Base-by-base conservation (phyloP, 495 filamentous ascomycete genomes). In the Cetradonia linearis region DNA sequence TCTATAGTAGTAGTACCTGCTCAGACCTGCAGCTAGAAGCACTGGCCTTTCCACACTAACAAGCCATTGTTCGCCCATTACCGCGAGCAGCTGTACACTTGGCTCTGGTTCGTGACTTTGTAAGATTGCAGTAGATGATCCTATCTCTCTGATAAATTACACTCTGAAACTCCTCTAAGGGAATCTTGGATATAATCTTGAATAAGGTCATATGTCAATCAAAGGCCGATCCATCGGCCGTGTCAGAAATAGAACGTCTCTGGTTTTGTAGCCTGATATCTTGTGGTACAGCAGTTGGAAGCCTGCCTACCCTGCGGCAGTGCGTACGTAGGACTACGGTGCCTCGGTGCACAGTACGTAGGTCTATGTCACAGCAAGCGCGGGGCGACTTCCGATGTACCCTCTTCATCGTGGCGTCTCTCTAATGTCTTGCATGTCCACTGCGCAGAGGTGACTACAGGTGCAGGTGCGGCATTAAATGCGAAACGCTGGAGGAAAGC, bases 11-110 rank as follows among this genome's bases (percentile, higher is more conserved):
- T 46, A 25, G n/a, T 25, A 7, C 40, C 18, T 33, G 14, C 47
- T 25, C 18, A 23, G 27, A 40, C 38, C 40, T 63, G 62, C 62
- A 60, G 44, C 62, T 63, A 63, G 50, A 54, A 54, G 38, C 34
- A 40, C 18, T 28, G 33, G 27, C n/a, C n/a, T 28, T 8, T 56
- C 36, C 23, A 10, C 40, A 1, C 54, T 56, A 30, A 23, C 23
- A 0, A n/a, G 28, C 14, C 28, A 30, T 23, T 42, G 30, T 56
- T 59, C 52, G 57, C 58, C 58, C 53, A 27, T 20, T 37, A 33
- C 46, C 18, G 25, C 50, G 30, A 34, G n/a, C 11, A 23, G 20
- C 50, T 25, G 28, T 54, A 54, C 31, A 47, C 37, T 36, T 37
- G 44, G n/a, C 47, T 42, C 47, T 58, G 61, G 42, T 58, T 54